Conservation (phyloP, 768 basidiomycete genomes). For the Mrakia frigida region DNA sequence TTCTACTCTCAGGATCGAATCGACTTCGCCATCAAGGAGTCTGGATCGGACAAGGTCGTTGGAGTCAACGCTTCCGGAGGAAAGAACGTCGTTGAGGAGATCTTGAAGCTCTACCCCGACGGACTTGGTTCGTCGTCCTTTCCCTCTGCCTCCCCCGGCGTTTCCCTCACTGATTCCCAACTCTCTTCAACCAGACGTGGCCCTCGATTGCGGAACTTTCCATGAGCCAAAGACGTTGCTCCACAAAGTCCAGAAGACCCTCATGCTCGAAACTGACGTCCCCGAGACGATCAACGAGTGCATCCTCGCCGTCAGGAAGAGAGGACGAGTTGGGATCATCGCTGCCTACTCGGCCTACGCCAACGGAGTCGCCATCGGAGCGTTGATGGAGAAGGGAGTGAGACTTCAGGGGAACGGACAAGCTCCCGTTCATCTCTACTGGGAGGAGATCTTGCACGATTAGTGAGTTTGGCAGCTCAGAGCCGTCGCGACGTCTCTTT, state of each 20-base stretch:
- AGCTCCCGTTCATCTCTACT: slow-evolving; percentile 67
- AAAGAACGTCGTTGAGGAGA: slow-evolving; percentile 51
- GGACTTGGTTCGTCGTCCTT: slow-evolving; percentile 61
- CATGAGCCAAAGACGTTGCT: slow-evolving; percentile 62
- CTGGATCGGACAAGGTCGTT: slow-evolving; percentile 54
- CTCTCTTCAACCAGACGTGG: neutral
- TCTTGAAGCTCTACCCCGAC: slow-evolving; percentile 58
- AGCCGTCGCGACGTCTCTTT: slow-evolving; percentile 52
- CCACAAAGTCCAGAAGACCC: slow-evolving; percentile 62
- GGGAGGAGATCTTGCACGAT: slow-evolving; percentile 63
- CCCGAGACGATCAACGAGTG: slow-evolving; percentile 59
- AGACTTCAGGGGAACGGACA: slow-evolving; percentile 22
- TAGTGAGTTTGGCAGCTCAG: slow-evolving; percentile 46
- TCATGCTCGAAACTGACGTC: slow-evolving; percentile 71
- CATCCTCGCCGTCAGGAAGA: slow-evolving; percentile 52
- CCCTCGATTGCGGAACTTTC: slow-evolving; percentile 49
- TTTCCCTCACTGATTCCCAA: slow-evolving; percentile 34
- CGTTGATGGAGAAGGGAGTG: slow-evolving; percentile 62
- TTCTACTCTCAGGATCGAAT: slow-evolving; percentile 47
- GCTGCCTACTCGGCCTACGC: slow-evolving; percentile 61
- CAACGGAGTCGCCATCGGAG: slow-evolving; percentile 58
- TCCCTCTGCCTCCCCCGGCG: slow-evolving; percentile 49
- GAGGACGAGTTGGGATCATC: slow-evolving; percentile 58
- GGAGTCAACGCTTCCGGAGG: slow-evolving; percentile 57
- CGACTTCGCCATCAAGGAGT: slow-evolving; percentile 49